Conservation (phyloP, 2,329 filamentous ascomycete species). For the Drechslera avenae region DNA sequence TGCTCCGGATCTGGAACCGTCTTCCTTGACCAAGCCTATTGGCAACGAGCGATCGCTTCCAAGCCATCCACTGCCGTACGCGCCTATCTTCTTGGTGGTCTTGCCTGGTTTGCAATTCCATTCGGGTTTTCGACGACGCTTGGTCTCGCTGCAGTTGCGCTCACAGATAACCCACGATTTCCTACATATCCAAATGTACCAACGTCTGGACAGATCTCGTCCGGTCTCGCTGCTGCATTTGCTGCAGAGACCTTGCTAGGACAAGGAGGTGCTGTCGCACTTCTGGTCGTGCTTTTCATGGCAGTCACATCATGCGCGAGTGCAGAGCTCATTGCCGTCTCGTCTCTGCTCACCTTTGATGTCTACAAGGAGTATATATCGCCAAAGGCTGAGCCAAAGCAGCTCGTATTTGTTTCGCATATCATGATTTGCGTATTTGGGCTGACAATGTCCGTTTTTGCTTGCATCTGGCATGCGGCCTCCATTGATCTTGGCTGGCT, state of each 20-base stretch:
- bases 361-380: conserved; percentile 53
- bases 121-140: conserved; percentile 55
- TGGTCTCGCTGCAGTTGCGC: conserved; percentile 53
- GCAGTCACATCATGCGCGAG: conserved; percentile 46
- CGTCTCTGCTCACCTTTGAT: conserved; percentile 50
- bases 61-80: conserved; percentile 35
- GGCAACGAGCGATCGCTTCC: conserved; percentile 51
- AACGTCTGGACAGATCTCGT: conserved; percentile 32
- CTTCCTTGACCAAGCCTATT: conserved; percentile 54
- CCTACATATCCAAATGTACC: conserved; percentile 50
- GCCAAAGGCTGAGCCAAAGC: conserved; percentile 42
- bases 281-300: conserved; percentile 43
- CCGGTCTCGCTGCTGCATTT: conserved; percentile 39
- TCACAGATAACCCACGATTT: conserved; percentile 51
- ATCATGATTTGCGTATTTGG: conserved; percentile 50
- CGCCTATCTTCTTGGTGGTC: conserved; percentile 49
- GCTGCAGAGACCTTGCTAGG: conserved; percentile 38
- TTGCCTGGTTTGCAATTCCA: conserved; percentile 57
- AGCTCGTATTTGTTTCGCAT: conserved; percentile 50
- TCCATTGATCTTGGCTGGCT: conserved; percentile 52
- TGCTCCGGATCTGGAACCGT: conserved; percentile 47
- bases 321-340: conserved; percentile 50
- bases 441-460: conserved; percentile 49
- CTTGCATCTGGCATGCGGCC: conserved; percentile 45
- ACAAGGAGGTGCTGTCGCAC: conserved; percentile 35